These are phyloP conservation scores for Aphanomyces invadans DNA, from an alignment of 352 stramenopile species.

Conservation along the genomic window DNA sequence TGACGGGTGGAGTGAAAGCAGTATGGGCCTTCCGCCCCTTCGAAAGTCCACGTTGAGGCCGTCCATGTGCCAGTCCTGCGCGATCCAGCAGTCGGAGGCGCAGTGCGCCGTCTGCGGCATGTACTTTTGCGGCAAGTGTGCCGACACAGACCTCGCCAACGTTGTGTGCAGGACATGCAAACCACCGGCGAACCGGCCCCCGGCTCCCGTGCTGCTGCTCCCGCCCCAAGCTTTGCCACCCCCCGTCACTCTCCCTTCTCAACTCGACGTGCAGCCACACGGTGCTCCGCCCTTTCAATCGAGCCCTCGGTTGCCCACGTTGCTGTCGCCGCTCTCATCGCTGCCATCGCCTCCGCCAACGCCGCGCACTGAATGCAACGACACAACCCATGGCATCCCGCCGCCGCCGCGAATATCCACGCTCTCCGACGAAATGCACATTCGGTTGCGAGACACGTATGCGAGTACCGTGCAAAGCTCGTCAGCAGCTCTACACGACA, in stretches of 20 bases:
- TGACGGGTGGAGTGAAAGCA: conserved; percentile 18
- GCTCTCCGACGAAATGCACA: background rate
- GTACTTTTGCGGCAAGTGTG: background rate
- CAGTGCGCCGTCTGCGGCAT: conserved; percentile 13
- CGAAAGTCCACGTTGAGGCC: background rate
- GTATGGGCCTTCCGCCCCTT: background rate
- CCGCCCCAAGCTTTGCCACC: background rate
- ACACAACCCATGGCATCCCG: background rate
- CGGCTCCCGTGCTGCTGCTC: background rate
- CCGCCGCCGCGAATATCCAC: background rate
- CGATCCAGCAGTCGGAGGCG: background rate
- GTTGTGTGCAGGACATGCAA: conserved; percentile 1
- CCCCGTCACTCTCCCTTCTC: too few relatives aligned
- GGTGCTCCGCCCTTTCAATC: too few relatives aligned
- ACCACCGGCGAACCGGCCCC: background rate
- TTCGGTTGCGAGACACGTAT: background rate
- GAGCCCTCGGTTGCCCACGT: background rate
- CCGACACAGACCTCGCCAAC: background rate
- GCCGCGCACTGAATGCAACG: background rate
- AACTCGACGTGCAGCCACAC: too few relatives aligned
- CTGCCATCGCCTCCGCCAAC: background rate
- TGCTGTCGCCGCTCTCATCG: background rate
- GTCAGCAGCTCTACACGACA: background rate
- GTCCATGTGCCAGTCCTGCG: background rate
- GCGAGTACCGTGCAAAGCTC: background rate